A percentile compares a stretch with the other conserved stretches of the same genome.
These are phyloP conservation scores for Climacium dendroides DNA, from an alignment of 225 moss, liverwort and hornwort species.

Conservation along the genomic window DNA sequence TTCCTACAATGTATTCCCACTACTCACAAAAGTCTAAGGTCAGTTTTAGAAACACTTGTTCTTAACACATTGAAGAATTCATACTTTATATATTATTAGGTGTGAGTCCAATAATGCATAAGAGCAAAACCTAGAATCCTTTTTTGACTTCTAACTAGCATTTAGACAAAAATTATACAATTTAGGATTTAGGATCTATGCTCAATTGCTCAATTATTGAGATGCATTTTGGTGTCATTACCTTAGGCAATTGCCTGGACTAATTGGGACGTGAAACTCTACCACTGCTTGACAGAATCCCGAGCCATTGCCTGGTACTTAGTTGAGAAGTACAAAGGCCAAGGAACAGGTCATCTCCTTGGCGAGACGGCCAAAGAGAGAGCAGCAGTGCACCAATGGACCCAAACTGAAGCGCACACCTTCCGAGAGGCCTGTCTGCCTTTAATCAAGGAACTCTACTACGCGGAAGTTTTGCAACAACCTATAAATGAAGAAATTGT, in stretches of 20 bases:
- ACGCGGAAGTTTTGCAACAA: background rate
- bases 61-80: background rate
- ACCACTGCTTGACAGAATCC: slow-evolving; percentile 23
- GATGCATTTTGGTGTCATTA: background rate
- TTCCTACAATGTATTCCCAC: too few species aligned
- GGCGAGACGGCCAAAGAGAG: slow-evolving; percentile 27
- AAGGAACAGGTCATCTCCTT: slow-evolving; percentile 10
- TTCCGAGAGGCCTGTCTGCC: background rate
- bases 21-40: too few species aligned
- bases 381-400: slow-evolving; percentile 44
- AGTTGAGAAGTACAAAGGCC: slow-evolving; percentile 20
- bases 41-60: background rate
- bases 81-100: background rate
- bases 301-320: slow-evolving; percentile 41
- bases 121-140: too few species aligned
- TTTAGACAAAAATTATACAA: too few species aligned
- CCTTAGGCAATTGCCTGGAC: background rate
- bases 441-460: background rate
- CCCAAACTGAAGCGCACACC: slow-evolving; percentile 36
- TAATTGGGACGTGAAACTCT: background rate
- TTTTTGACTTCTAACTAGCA: too few species aligned
- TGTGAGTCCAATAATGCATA: background rate
- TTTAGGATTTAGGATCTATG: too few species aligned
- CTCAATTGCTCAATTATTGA: background rate
- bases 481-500: background rate